Percentiles rank a stretch among this genome's conserved stretches.
phyloP scores from a whole-genome alignment of 2,329 filamentous ascomycete genomes.

The Byssochlamys sp. region DNA sequence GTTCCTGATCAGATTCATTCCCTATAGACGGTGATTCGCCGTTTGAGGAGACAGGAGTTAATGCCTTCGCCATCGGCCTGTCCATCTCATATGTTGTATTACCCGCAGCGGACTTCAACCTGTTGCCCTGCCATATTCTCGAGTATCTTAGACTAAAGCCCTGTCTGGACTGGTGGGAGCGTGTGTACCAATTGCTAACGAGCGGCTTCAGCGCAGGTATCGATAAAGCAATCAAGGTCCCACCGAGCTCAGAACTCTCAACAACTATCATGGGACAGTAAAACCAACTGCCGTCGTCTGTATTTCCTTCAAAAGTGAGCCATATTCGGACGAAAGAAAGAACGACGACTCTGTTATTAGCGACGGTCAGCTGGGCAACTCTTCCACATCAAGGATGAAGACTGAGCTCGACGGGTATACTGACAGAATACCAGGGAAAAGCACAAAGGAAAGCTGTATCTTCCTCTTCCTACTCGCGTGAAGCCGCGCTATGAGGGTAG shows the following conservation, averaged over 20 bases:
- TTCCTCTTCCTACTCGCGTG: constrained; percentile 38
- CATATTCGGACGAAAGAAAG: constrained; percentile 41
- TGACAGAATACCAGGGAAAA: constrained; percentile 43
- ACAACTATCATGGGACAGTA: constrained; percentile 44
- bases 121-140: not conserved
- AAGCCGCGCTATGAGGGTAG: constrained; percentile 39
- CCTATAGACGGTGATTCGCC: not conserved
- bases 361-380: constrained; percentile 1
- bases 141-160: not conserved
- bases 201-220: constrained; percentile 44
- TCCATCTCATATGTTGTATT: not conserved
- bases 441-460: constrained; percentile 39
- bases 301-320: constrained; percentile 41
- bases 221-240: constrained; percentile 43
- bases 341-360: constrained; percentile 35
- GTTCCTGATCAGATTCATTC: not conserved
- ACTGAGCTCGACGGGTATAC: constrained; percentile 7
- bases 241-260: constrained; percentile 43
- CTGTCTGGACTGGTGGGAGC: not conserved
- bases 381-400: not conserved
- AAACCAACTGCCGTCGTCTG: constrained; percentile 41
- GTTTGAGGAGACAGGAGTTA: not conserved
- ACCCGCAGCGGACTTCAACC: not conserved
- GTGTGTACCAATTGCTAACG: not conserved
- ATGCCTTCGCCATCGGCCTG: not conserved